A percentile compares a stretch with the other conserved stretches of the same genome.
Evolutionary conservation across 192 early-diverging fungal genomes (phyloP).

Genomic region (Backusella parvicylindrica): DNA sequence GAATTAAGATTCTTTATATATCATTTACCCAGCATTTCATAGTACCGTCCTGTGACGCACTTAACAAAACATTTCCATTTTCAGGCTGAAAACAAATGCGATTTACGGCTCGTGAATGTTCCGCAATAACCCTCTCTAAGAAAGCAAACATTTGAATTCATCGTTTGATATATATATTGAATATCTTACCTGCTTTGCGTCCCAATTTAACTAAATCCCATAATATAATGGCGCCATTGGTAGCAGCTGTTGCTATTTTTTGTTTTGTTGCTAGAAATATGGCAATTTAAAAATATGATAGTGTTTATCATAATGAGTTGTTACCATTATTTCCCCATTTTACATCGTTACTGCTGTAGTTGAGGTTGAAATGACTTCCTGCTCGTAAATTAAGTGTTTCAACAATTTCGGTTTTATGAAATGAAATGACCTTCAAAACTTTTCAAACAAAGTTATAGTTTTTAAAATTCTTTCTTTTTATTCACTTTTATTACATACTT

Average conservation of each 20-base stretch:
- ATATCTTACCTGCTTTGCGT: conserved; percentile 38
- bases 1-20: background rate
- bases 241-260: conserved; percentile 68
- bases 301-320: background rate
- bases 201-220: conserved; percentile 62
- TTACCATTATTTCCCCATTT: conserved; percentile 72
- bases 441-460: no score
- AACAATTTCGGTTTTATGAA: conserved; percentile 48
- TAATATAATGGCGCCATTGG: conserved; percentile 67
- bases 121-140: conserved; percentile 63
- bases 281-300: background rate
- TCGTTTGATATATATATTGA: background rate
- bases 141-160: background rate
- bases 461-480: background rate
- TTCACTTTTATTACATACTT: conserved; percentile 38
- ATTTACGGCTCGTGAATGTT: conserved; percentile 72
- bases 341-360: conserved; percentile 67
- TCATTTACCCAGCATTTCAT: conserved; percentile 74
- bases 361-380: conserved; percentile 49
- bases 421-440: conserved; percentile 68
- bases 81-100: conserved; percentile 75
- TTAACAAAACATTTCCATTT: conserved; percentile 62
- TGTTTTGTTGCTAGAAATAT: conserved; percentile 46
- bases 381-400: conserved; percentile 67
- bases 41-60: conserved; percentile 71